A percentile compares a stretch with the other conserved stretches of the same genome.
Evolutionary conservation across 2,329 filamentous ascomycete genomes (phyloP).

Genomic region (Xylaria digitata): DNA sequence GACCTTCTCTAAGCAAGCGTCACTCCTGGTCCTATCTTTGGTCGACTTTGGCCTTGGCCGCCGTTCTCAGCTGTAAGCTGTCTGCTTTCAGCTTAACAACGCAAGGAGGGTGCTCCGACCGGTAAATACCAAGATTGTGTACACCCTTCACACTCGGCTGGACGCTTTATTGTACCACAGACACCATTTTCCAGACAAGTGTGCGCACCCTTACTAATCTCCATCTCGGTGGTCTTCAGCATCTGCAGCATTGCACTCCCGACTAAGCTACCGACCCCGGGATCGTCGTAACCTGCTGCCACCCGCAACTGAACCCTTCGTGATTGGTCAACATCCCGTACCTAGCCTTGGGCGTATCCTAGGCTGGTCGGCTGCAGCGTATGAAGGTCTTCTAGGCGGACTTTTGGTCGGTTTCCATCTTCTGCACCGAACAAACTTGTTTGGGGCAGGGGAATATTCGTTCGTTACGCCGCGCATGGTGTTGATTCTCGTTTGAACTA

Average conservation of each 20-base stretch:
- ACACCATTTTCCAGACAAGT: constrained; percentile 3
- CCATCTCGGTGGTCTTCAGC: constrained; percentile 7
- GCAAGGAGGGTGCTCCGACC: constrained; percentile 2
- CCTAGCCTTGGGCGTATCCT: constrained; percentile 1
- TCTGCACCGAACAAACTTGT: constrained; percentile 13
- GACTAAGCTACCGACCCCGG: constrained; percentile 9
- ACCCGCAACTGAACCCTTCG: constrained; percentile 22
- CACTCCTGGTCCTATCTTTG: neutral
- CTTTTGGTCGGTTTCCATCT: constrained; percentile 31
- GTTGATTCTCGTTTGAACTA: constrained; percentile 16
- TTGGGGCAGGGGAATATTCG: neutral
- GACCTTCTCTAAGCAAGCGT: constrained; percentile 11
- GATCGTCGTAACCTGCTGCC: constrained; percentile 24
- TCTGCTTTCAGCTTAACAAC: neutral
- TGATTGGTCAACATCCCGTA: constrained; percentile 28
- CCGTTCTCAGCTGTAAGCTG: neutral
- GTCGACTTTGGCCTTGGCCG: neutral
- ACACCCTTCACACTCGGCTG: constrained; percentile 1
- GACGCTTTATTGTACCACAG: constrained; percentile 19
- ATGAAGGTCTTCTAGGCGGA: neutral
- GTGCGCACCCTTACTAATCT: constrained; percentile 4
- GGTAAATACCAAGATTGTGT: constrained; percentile 4
- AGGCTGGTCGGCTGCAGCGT: constrained; percentile 10
- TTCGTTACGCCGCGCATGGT: constrained; percentile 32
- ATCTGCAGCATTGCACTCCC: constrained; percentile 13